These are phyloP conservation scores for Cephalotrichum gorgonifer DNA, from an alignment of 2,329 filamentous ascomycete species.

Conservation along the genomic window DNA sequence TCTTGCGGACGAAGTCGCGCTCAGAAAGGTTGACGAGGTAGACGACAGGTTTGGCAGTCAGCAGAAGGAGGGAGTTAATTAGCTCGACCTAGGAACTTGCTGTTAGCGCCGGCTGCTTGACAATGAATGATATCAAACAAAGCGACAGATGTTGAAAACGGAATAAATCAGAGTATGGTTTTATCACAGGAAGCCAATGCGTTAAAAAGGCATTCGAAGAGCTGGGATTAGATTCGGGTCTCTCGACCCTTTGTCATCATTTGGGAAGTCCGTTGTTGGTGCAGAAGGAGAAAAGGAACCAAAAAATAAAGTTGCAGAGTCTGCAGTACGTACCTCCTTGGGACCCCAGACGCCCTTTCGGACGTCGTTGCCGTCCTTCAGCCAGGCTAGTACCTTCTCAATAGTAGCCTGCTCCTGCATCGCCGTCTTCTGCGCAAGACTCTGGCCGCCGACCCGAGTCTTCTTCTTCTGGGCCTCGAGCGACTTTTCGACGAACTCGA, in stretches of 20 bases:
- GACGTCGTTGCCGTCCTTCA: constrained; percentile 86
- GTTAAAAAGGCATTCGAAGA: constrained; percentile 89
- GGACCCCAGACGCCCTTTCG: constrained; percentile 80
- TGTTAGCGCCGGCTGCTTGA: neutral
- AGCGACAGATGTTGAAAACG: neutral
- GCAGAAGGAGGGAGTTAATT: constrained; percentile 92
- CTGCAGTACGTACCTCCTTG: constrained; percentile 71
- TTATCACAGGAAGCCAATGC: constrained; percentile 76
- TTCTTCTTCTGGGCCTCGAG: constrained; percentile 88
- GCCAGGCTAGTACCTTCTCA: constrained; percentile 73
- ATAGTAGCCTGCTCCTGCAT: constrained; percentile 90
- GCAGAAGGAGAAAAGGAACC: constrained; percentile 11
- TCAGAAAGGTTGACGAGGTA: constrained; percentile 96
- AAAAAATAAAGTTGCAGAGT: constrained; percentile 10
- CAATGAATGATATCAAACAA: neutral
- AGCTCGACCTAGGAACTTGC: constrained; percentile 70
- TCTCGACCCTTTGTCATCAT: constrained; percentile 98
- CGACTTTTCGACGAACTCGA: constrained; percentile 95
- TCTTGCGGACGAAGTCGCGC: constrained; percentile 94
- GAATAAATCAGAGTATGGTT: constrained; percentile 53
- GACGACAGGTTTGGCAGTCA: constrained; percentile 94
- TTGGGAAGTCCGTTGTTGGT: constrained; percentile 21
- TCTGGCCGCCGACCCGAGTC: constrained; percentile 87
- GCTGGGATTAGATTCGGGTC: constrained; percentile 98
- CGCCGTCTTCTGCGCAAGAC: constrained; percentile 94